Base-by-base conservation (phyloP, 192 early-diverging fungal species). In the Geranomyces variabilis region DNA sequence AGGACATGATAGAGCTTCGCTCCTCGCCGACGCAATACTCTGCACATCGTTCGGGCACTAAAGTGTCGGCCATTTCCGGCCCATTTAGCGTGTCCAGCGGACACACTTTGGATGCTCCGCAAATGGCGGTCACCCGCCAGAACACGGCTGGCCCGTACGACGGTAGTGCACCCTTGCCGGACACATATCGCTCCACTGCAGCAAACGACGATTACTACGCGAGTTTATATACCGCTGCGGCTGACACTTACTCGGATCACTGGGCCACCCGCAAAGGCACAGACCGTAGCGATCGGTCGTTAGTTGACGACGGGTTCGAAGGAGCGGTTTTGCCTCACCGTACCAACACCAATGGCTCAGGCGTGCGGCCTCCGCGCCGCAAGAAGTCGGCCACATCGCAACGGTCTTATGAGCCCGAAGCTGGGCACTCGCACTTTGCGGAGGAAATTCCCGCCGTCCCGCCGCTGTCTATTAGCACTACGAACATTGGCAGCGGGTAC, bases 1-100 rank as follows among this genome's bases (percentile, higher is more conserved):
- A 28, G 9, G 58, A 60, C 58, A 34, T 34, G 31, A 60, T 60
- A 19, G 58, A 60, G 29, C 58, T 60, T 29, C 24, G 31, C 8
- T 26, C 58, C 9, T 33, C 24, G 21, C 21, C 21, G 24, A 60
- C 15, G 21, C 29, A 28, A 8, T 19, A 60, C 15, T 26, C n/a
- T 3, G 24, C 51, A 7, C 19, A 24, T 15, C 19, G n/a, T 7
- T 53, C 51, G 7, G 19, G 6, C 51, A 53, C 51, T 26, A 53
- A 53, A 53, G 17, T 26, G 24, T 53, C 51, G 19, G 31, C 17
- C 28, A 60, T 60, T 29, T 60, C 58, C 3, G 58, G 58, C 29
- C 58, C 58, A 29, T 60, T 28, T 26, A 7, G 5, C 17, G 58
- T 60, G 21, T n/a, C 51, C 51, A 53, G 6, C 7, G 29, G 21